These are phyloP conservation scores for Ustilago lituana DNA, from an alignment of 1,284 basidiomycete species.

Conservation along the genomic window DNA sequence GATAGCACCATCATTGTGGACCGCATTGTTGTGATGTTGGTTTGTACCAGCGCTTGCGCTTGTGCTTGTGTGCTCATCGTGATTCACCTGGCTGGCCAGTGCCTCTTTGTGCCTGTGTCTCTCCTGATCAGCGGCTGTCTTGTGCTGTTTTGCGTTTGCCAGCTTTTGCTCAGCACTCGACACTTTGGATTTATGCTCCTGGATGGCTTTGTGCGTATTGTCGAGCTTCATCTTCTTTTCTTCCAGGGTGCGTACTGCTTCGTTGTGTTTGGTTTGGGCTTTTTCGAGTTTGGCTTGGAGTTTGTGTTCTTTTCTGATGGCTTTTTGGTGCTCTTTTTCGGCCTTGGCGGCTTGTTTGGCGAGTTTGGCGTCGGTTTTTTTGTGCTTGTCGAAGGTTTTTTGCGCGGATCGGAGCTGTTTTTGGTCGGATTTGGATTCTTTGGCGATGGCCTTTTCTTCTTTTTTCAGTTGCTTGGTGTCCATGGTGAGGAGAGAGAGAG, in stretches of 20 bases:
- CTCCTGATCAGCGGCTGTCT: slow-evolving; percentile 21
- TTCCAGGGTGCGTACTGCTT: slow-evolving; percentile 25
- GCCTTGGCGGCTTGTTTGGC: slow-evolving; percentile 31
- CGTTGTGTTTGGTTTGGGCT: slow-evolving; percentile 37
- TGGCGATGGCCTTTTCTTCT: slow-evolving; percentile 39
- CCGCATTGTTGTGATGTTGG: not conserved
- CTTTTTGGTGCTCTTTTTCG: slow-evolving; percentile 40
- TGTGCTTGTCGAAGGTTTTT: slow-evolving; percentile 28
- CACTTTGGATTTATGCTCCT: slow-evolving; percentile 23
- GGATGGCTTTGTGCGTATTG: slow-evolving; percentile 16
- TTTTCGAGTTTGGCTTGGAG: slow-evolving; percentile 40
- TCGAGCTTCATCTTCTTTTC: slow-evolving; percentile 50
- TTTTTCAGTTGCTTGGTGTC: slow-evolving; percentile 32
- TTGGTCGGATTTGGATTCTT: slow-evolving; percentile 35
- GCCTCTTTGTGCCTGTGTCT: slow-evolving; percentile 31
- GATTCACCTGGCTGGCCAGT: too few species aligned
- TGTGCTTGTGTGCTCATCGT: too few species aligned
- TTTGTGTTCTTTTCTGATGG: slow-evolving; percentile 45
- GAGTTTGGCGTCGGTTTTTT: slow-evolving; percentile 33
- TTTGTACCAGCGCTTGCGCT: not conserved
- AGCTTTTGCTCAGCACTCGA: slow-evolving; percentile 27
- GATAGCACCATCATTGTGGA: not conserved
- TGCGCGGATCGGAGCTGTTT: slow-evolving; percentile 34
- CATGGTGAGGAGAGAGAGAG: too few species aligned
- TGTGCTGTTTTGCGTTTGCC: slow-evolving; percentile 32